A percentile compares a stretch with the other conserved stretches of the same genome.
Evolutionary conservation across 768 basidiomycete species (phyloP).

Genomic region (Tylopilus plumbeoviolaceoides): DNA sequence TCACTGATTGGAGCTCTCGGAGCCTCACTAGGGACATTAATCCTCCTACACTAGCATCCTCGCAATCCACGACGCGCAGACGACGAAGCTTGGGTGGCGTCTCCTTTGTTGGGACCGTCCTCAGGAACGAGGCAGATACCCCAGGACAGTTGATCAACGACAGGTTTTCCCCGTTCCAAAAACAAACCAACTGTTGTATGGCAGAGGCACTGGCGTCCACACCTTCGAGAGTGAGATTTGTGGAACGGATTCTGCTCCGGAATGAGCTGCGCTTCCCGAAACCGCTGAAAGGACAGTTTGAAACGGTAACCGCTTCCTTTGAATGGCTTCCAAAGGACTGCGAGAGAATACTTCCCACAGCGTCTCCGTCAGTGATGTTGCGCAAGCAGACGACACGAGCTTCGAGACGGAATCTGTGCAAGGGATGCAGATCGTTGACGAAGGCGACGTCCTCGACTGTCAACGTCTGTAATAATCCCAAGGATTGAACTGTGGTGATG

Average conservation of each 20-base stretch:
- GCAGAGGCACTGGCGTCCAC: neutral
- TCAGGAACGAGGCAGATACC: constrained; percentile 2
- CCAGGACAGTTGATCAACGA: constrained; percentile 4
- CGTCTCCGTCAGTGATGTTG: neutral
- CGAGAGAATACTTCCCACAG: constrained; percentile 1
- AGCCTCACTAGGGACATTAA: neutral
- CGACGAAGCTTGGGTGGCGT: constrained; percentile 2
- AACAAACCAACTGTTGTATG: neutral
- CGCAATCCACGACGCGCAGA: constrained; percentile 7
- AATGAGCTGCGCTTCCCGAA: neutral
- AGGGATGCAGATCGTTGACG: constrained; percentile 4
- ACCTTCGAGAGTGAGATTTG: constrained; percentile 1
- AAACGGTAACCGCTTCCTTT: constrained; percentile 2
- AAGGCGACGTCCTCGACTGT: constrained; percentile 4
- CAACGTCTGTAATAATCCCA: neutral
- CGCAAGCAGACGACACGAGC: neutral
- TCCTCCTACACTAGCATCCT: neutral
- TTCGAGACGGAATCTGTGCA: constrained; percentile 6
- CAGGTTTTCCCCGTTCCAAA: constrained; percentile 10
- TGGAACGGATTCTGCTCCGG: constrained; percentile 1
- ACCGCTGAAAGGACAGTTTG: constrained; percentile 4
- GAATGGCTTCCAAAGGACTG: constrained; percentile 1
- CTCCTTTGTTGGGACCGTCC: neutral
- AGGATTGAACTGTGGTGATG: neutral
- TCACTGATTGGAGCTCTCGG: constrained; percentile 1